Conservation (phyloP, 177 flowering plant species). For the Telopea speciosissima region DNA sequence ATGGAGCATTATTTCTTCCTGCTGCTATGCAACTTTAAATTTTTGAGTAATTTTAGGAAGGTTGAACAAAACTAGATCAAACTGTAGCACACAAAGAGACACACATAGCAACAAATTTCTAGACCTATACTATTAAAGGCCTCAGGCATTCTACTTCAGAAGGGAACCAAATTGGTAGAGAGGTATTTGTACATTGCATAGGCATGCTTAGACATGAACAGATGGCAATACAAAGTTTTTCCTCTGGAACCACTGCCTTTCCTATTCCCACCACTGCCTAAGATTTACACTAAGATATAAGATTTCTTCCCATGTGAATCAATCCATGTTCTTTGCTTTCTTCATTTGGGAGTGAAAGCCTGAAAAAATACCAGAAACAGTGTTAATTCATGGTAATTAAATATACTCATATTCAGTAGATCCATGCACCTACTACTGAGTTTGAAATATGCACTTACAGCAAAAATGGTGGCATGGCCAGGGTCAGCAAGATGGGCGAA, state of each 20-base stretch:
- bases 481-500: constrained; percentile 97
- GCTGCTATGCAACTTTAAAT: no score
- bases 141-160: not conserved
- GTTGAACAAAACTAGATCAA: not conserved
- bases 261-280: not conserved
- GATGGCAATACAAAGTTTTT: constrained; percentile 5
- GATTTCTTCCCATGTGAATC: constrained; percentile 3
- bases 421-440: not conserved
- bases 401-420: not conserved
- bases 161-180: not conserved
- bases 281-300: constrained; percentile 5
- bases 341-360: constrained; percentile 78
- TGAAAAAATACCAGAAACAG: constrained; percentile 5
- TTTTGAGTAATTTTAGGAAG: no score
- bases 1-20: no score
- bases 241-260: constrained; percentile 8
- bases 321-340: constrained; percentile 7
- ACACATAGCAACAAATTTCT: not conserved
- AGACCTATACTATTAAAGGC: not conserved
- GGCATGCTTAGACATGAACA: not conserved
- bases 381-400: not conserved
- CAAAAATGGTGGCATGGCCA: constrained; percentile 89
- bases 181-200: constrained; percentile 6
- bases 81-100: not conserved
- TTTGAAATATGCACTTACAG: constrained; percentile 43